phyloP scores from a whole-genome alignment of 129 eudicot species.

The Artemisia tridentata region DNA sequence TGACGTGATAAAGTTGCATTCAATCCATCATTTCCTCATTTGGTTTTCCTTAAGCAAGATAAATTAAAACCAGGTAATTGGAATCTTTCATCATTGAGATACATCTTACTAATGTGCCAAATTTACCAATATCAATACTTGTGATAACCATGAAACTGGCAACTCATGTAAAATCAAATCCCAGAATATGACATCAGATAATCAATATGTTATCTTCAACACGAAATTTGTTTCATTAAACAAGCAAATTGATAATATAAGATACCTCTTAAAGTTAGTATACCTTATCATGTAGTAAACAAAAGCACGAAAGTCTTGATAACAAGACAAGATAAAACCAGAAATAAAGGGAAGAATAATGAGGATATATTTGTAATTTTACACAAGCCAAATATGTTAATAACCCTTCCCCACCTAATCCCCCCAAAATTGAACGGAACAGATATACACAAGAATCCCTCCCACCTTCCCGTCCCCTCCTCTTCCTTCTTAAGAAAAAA shows the following conservation, averaged over 20 bases:
- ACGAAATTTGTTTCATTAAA: neutral
- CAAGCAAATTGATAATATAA: neutral
- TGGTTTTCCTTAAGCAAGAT: neutral
- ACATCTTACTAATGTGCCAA: neutral
- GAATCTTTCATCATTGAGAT: neutral
- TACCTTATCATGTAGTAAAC: neutral
- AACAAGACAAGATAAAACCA: too few relatives aligned
- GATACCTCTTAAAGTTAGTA: neutral
- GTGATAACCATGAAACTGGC: neutral
- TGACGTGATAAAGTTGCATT: neutral
- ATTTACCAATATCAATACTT: neutral
- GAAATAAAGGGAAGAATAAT: too few relatives aligned
- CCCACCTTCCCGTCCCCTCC: too few relatives aligned
- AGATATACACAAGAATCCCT: too few relatives aligned
- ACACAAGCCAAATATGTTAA: too few relatives aligned
- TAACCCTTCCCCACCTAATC: too few relatives aligned
- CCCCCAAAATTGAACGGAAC: too few relatives aligned
- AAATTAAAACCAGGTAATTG: neutral
- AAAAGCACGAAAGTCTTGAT: neutral
- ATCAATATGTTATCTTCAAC: neutral
- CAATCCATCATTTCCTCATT: neutral
- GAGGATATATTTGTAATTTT: too few relatives aligned
- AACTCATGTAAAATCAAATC: conserved; percentile 12
- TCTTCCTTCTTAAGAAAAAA: too few relatives aligned
- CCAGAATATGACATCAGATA: neutral